Base-by-base conservation (phyloP, 768 basidiomycete species). In the Lentinus tigrinus region DNA sequence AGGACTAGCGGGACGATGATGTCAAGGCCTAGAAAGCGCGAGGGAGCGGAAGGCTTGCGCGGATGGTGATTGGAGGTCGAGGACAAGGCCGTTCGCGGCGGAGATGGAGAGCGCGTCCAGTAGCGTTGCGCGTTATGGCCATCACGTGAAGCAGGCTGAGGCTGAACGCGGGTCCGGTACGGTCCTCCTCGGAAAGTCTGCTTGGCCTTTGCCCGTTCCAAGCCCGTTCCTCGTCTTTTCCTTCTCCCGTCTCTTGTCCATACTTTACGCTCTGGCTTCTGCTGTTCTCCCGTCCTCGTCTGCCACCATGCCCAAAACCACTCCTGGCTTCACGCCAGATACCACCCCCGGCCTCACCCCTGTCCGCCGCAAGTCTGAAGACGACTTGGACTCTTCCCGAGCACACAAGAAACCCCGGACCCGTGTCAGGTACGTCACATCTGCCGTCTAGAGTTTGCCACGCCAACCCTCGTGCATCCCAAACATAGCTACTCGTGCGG, bases 401-500 rank as follows among this genome's bases (percentile, higher is more conserved):
- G 72, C 78, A 21, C 70, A 78, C 7, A 92, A 91, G 77, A 92
- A 88, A 68, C 73, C 75, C 21, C 69, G 90, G 57, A 89, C 85
- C 27, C 78, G 90, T 74, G 90, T 92, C 63, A 92, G 90, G 90
- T 87, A 69, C 50, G 78, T 58, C 49, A 10, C 31, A 37, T 5
- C 9, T 10, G 9, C 16, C 4, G 47, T 19, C 9, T 31, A n/a
- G n/a, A 31, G 16, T 14, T 37, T 50, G 14, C 23, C 34, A 28
- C 11, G 38, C n/a, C 28, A 17, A 31, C 10, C 46, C 8, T 17
- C 27, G 14, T 40, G 17, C 39, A 16, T 21, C 21, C n/a, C n/a
- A 5, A 5, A 47, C 19, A 34, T 66, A 91, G 89, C 72, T 92
- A 91, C 64, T 91, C 90, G 9, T 92, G 91, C 56, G 89, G 89